phyloP scores from a whole-genome alignment of 371 early-diverging fungal species.

The Actinomortierella wolfii region DNA sequence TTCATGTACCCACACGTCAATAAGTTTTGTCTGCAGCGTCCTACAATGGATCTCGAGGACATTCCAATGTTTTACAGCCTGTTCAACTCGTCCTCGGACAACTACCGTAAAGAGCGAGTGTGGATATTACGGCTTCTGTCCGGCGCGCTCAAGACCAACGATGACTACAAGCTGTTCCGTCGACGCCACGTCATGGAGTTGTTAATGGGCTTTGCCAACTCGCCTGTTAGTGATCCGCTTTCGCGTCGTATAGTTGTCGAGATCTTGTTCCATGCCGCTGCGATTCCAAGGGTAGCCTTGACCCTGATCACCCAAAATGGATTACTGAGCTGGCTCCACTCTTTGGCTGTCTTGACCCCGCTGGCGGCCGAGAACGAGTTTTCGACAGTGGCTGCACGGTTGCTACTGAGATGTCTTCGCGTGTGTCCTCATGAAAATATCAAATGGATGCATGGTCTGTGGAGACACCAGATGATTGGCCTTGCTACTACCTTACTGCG shows the following conservation, averaged over 20 bases:
- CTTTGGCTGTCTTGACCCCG: slow-evolving; percentile 46
- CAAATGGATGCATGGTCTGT: slow-evolving; percentile 41
- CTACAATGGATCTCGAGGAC: slow-evolving; percentile 76
- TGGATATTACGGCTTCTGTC: slow-evolving; percentile 78
- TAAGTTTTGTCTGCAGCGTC: slow-evolving; percentile 72
- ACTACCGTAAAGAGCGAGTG: slow-evolving; percentile 68
- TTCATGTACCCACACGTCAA: slow-evolving; percentile 78
- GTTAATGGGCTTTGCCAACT: slow-evolving; percentile 65
- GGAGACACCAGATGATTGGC: slow-evolving; percentile 36
- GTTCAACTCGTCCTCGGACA: slow-evolving; percentile 69
- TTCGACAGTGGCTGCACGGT: slow-evolving; percentile 39
- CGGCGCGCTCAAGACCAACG: slow-evolving; percentile 53
- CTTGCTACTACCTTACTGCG: slow-evolving; percentile 32
- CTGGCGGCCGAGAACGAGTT: slow-evolving; percentile 35
- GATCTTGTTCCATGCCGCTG: slow-evolving; percentile 59
- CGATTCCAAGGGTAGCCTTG: slow-evolving; percentile 54
- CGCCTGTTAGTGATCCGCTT: slow-evolving; percentile 64
- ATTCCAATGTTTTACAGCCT: slow-evolving; percentile 80
- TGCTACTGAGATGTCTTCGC: slow-evolving; percentile 29
- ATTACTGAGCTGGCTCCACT: slow-evolving; percentile 63
- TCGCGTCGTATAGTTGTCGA: slow-evolving; percentile 57
- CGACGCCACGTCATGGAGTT: slow-evolving; percentile 75
- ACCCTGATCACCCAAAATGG: slow-evolving; percentile 64
- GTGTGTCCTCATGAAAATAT: slow-evolving; percentile 37
- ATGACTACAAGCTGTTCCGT: slow-evolving; percentile 71